These are phyloP conservation scores for Lodderomyces beijingensis DNA, from an alignment of 1,139 yeast genomes.

Conservation along the genomic window DNA sequence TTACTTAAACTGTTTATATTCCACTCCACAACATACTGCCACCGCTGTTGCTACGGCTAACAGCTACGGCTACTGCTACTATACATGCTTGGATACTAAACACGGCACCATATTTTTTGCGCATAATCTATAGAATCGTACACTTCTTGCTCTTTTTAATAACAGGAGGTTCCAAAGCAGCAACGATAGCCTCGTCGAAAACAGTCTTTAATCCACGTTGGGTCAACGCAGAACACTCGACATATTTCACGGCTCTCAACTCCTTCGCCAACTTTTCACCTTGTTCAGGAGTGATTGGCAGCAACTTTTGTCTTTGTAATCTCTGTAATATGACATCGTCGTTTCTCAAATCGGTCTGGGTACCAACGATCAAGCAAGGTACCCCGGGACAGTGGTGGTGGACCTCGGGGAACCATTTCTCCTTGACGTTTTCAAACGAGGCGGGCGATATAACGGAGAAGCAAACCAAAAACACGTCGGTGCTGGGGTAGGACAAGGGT, in stretches of 20 bases:
- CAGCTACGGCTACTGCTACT: too few relatives aligned
- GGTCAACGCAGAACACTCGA: slow-evolving; percentile 96
- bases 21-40: too few relatives aligned
- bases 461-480: slow-evolving; percentile 93
- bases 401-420: slow-evolving; percentile 98
- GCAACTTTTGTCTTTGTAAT: slow-evolving; percentile 82
- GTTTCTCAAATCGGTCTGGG: slow-evolving; percentile 84
- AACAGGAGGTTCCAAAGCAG: slow-evolving; percentile 89
- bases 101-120: too few relatives aligned
- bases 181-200: slow-evolving; percentile 95
- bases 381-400: slow-evolving; percentile 95
- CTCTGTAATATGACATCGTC: slow-evolving; percentile 88
- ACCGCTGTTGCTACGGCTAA: too few relatives aligned
- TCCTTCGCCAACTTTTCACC: slow-evolving; percentile 94
- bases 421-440: slow-evolving; percentile 95
- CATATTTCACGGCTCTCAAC: slow-evolving; percentile 90
- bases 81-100: too few relatives aligned
- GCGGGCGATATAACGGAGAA: slow-evolving; percentile 96
- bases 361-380: slow-evolving; percentile 76
- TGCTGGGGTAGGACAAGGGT: slow-evolving; percentile 93
- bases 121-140: slow-evolving; percentile 46
- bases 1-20: too few relatives aligned
- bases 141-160: slow-evolving; percentile 81
- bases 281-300: slow-evolving; percentile 80
- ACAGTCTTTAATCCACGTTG: slow-evolving; percentile 95